These are phyloP conservation scores for Karstenula rhodostoma DNA, from an alignment of 2,329 filamentous ascomycete species.

Conservation along the genomic window DNA sequence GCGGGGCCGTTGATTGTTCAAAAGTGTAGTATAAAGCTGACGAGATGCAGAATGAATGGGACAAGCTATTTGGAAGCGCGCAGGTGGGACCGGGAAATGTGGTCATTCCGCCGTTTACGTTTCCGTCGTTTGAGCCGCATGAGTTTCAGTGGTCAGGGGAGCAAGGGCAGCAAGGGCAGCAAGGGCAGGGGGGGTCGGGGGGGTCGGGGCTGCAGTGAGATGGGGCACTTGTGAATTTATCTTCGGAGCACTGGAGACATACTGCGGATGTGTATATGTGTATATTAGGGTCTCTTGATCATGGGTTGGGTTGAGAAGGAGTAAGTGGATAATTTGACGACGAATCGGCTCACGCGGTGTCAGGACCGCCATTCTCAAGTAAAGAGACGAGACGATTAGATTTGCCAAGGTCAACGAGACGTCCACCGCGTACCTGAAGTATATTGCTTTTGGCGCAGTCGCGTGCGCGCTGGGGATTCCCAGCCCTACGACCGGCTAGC, in stretches of 20 bases:
- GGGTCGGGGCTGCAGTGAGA: neutral
- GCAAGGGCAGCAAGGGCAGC: neutral
- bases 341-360: too few relatives aligned
- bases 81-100: constrained; percentile 37
- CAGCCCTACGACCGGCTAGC: constrained; percentile 24
- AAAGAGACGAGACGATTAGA: too few relatives aligned
- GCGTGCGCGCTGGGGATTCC: neutral
- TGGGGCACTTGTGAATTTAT: neutral
- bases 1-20: neutral
- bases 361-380: too few relatives aligned
- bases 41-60: constrained; percentile 55
- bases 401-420: too few relatives aligned
- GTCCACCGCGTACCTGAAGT: neutral
- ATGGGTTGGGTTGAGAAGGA: too few relatives aligned
- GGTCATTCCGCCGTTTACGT: constrained; percentile 46
- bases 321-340: too few relatives aligned
- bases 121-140: constrained; percentile 37
- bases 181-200: too few relatives aligned
- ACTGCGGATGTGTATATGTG: too few relatives aligned
- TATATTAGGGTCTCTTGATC: too few relatives aligned
- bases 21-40: constrained; percentile 1
- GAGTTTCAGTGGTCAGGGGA: constrained; percentile 32
- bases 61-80: constrained; percentile 53
- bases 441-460: neutral
- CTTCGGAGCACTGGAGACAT: too few relatives aligned